A percentile compares a stretch with the other conserved stretches of the same genome.
Conservation (phyloP, 2,329 filamentous ascomycete genomes). For the Sclerotinia borealis region DNA sequence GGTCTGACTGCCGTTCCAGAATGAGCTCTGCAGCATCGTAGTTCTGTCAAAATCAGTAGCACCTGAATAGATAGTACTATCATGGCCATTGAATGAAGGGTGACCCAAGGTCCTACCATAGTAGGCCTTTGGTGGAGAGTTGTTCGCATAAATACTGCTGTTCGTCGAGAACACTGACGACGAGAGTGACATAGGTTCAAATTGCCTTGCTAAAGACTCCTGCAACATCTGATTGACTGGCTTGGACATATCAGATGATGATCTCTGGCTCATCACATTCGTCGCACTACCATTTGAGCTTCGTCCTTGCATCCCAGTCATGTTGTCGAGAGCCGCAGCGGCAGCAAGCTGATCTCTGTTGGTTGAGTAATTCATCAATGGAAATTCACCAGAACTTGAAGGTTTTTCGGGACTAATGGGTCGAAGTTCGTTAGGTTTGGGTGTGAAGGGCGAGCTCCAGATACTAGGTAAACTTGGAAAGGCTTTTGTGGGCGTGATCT, state of each 20-base stretch:
- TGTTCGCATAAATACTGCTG: constrained; percentile 47
- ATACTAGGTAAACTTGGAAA: constrained; percentile 38
- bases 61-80: constrained; percentile 23
- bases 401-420: constrained; percentile 35
- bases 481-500: constrained; percentile 25
- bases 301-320: constrained; percentile 17
- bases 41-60: constrained; percentile 26
- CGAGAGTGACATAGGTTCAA: constrained; percentile 16
- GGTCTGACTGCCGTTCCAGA: constrained; percentile 25
- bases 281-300: constrained; percentile 15
- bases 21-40: constrained; percentile 30
- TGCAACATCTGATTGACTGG: constrained; percentile 24
- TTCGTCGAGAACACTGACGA: constrained; percentile 40
- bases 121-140: constrained; percentile 23
- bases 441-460: constrained; percentile 40
- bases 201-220: constrained; percentile 23
- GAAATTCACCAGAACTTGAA: constrained; percentile 27
- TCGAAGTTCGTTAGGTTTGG: constrained; percentile 36
- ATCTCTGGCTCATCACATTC: constrained; percentile 4
- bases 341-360: constrained; percentile 21
- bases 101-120: constrained; percentile 8
- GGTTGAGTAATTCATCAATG: constrained; percentile 30
- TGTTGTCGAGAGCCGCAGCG: constrained; percentile 24
- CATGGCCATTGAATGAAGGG: constrained; percentile 18
- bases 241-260: constrained; percentile 13